A percentile compares a stretch with the other conserved stretches of the same genome.
phyloP scores from a whole-genome alignment of 2,329 filamentous ascomycete species.

The Pezicula neosporulosa region DNA sequence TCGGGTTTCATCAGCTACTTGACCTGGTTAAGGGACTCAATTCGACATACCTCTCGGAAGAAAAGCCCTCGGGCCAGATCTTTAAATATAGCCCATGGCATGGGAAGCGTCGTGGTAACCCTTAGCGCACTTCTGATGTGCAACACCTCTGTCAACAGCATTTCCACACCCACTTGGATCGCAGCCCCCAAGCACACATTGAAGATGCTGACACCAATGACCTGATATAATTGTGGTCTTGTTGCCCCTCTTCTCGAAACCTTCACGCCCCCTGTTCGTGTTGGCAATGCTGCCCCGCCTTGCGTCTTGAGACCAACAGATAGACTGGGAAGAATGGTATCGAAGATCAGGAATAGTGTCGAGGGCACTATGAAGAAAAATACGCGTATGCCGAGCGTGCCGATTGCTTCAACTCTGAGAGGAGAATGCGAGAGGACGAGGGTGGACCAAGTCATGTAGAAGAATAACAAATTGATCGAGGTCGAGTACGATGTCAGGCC shows the following conservation, averaged over 20 bases:
- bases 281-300: slow-evolving; percentile 47
- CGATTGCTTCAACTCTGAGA: slow-evolving; percentile 71
- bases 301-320: slow-evolving; percentile 67
- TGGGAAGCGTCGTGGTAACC: slow-evolving; percentile 55
- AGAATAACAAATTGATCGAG: slow-evolving; percentile 81
- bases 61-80: slow-evolving; percentile 50
- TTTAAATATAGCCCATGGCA: slow-evolving; percentile 58
- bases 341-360: slow-evolving; percentile 68
- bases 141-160: slow-evolving; percentile 48
- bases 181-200: slow-evolving; percentile 52
- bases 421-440: slow-evolving; percentile 75
- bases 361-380: slow-evolving; percentile 73
- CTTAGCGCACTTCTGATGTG: slow-evolving; percentile 51
- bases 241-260: slow-evolving; percentile 34
- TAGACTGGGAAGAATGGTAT: slow-evolving; percentile 65
- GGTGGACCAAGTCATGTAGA: slow-evolving; percentile 87
- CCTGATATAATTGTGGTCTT: slow-evolving; percentile 38
- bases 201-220: slow-evolving; percentile 48
- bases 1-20: slow-evolving; percentile 4
- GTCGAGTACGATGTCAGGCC: slow-evolving; percentile 68
- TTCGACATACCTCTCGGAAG: slow-evolving; percentile 50
- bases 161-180: slow-evolving; percentile 53
- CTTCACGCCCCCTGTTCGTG: slow-evolving; percentile 32
- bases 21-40: not conserved
- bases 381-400: slow-evolving; percentile 62